Conservation (phyloP, 2,329 filamentous ascomycete species). For the Myriangium duriaei region DNA sequence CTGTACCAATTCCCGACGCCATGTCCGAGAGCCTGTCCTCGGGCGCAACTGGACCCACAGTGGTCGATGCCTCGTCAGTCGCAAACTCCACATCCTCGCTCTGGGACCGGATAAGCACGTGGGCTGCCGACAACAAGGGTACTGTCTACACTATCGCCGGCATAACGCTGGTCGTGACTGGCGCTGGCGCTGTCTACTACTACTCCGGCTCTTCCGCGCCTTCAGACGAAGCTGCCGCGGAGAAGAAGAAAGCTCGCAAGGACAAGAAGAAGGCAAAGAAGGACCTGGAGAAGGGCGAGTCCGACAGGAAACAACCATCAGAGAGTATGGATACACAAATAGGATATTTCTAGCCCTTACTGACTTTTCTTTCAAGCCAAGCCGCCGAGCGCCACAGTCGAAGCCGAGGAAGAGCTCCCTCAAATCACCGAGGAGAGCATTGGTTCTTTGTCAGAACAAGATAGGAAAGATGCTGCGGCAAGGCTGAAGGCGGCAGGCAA, state of each 20-base stretch:
- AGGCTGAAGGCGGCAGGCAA: constrained; percentile 94
- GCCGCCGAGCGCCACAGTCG: constrained; percentile 21
- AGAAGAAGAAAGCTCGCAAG: constrained; percentile 77
- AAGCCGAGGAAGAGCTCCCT: constrained; percentile 34
- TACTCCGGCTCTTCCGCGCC: constrained; percentile 44
- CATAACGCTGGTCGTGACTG: constrained; percentile 80
- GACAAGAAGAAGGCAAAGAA: constrained; percentile 78
- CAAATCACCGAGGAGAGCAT: constrained; percentile 37
- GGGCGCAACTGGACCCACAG: constrained; percentile 10
- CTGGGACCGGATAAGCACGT: constrained; percentile 81
- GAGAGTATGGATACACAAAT: constrained; percentile 15
- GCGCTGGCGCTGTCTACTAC: constrained; percentile 89
- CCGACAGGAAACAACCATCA: constrained; percentile 13
- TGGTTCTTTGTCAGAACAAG: constrained; percentile 38
- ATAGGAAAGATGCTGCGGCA: constrained; percentile 74
- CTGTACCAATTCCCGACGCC: background rate
- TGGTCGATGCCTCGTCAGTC: constrained; percentile 16
- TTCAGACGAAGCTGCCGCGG: constrained; percentile 23
- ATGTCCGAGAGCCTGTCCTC: constrained; percentile 9
- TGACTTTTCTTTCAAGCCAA: constrained; percentile 17
- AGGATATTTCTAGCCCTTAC: too few relatives aligned
- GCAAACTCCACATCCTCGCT: constrained; percentile 50
- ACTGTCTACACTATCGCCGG: constrained; percentile 93
- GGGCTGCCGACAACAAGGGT: constrained; percentile 92
- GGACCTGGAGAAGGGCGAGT: constrained; percentile 35